These are phyloP conservation scores for Sporisorium iseilematis-ciliati DNA, from an alignment of 1,284 basidiomycete genomes.

Conservation along the genomic window DNA sequence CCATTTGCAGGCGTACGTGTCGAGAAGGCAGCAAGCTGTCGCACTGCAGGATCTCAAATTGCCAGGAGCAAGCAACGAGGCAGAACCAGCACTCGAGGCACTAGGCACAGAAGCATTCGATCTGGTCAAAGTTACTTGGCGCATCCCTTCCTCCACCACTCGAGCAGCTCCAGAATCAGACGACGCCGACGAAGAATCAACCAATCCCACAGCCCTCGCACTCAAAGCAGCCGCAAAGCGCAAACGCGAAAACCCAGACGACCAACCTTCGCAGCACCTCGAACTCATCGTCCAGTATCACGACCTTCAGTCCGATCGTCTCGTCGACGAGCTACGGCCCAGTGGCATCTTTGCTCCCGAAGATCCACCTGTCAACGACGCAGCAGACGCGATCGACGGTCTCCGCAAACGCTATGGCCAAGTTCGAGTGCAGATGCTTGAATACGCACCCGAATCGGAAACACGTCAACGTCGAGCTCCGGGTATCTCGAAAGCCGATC, in stretches of 20 bases:
- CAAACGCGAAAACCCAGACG: conserved; percentile 24
- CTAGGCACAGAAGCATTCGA: conserved; percentile 48
- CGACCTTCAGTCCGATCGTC: conserved; percentile 47
- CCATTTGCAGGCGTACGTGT: conserved; percentile 54
- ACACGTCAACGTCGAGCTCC: conserved; percentile 35
- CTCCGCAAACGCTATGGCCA: conserved; percentile 30
- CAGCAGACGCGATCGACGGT: conserved; percentile 12
- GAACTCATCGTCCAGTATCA: conserved; percentile 41
- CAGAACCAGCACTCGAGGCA: conserved; percentile 23
- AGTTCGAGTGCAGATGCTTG: conserved; percentile 38
- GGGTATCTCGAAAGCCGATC: conserved; percentile 32
- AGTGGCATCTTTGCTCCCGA: conserved; percentile 9
- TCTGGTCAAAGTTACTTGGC: conserved; percentile 50
- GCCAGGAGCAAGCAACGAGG: conserved; percentile 5
- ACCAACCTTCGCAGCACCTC: conserved; percentile 28
- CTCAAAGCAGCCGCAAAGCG: conserved; percentile 25
- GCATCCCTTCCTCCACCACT: conserved; percentile 24
- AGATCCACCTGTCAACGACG: conserved; percentile 3
- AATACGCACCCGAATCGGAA: conserved; percentile 39
- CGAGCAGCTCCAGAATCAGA: not conserved
- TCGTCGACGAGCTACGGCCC: conserved; percentile 41
- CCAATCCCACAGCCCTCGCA: conserved; percentile 22
- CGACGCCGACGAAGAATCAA: conserved; percentile 5
- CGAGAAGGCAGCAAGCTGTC: conserved; percentile 48
- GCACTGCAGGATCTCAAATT: conserved; percentile 34